Evolutionary conservation across 306 rosid genomes (phyloP).

Genomic region (Cicer bijugum): DNA sequence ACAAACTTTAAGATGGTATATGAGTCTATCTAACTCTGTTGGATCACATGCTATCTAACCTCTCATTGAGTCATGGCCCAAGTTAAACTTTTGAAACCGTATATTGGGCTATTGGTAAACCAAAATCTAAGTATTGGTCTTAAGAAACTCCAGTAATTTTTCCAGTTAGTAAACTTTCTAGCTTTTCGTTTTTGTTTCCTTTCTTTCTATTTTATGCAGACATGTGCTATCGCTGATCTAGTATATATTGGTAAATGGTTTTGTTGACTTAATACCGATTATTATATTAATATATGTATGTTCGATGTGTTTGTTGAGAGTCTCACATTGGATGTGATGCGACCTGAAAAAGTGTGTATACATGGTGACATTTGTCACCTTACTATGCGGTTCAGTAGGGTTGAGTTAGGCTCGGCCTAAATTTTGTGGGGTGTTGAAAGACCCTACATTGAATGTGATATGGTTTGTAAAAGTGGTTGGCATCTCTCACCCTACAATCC

Average conservation of each 20-base stretch:
- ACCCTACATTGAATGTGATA: too few species aligned
- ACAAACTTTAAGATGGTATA: too few species aligned
- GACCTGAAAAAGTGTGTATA: too few species aligned
- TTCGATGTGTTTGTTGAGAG: not conserved
- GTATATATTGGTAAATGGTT: slow-evolving; percentile 8
- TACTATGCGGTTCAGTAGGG: too few species aligned
- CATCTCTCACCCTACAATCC: too few species aligned
- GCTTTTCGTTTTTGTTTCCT: slow-evolving; percentile 22
- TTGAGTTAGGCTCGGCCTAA: too few species aligned
- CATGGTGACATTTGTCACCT: too few species aligned
- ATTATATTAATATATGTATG: not conserved
- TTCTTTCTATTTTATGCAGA: slow-evolving; percentile 40
- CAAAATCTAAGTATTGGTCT: slow-evolving; percentile 14
- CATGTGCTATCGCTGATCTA: slow-evolving; percentile 28
- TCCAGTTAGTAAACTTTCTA: slow-evolving; percentile 9
- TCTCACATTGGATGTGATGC: too few species aligned
- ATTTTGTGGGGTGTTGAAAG: too few species aligned
- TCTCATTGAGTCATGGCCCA: not conserved
- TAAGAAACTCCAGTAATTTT: slow-evolving; percentile 32
- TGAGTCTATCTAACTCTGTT: too few species aligned
- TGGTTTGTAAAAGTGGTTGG: too few species aligned
- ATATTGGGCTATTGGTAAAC: slow-evolving; percentile 10
- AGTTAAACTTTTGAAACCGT: slow-evolving; percentile 17
- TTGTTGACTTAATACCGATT: slow-evolving; percentile 27
- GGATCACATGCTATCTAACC: too few species aligned